phyloP scores from a whole-genome alignment of 2,329 filamentous ascomycete species.

The Botryosphaeria agaves region DNA sequence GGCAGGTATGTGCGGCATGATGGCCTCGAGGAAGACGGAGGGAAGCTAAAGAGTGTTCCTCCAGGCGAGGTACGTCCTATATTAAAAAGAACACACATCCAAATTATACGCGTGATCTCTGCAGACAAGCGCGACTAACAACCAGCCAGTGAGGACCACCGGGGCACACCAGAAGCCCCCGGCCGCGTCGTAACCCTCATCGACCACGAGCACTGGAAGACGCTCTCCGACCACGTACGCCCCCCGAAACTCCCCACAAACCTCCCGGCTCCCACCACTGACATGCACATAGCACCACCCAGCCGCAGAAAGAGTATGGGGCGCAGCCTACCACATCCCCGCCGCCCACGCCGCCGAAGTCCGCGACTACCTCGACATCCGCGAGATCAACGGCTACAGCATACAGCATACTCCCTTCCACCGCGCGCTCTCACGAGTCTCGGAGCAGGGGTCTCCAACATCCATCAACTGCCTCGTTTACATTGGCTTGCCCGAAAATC shows the following conservation, averaged over 20 bases:
- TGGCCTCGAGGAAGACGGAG: neutral
- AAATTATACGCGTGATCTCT: too few relatives aligned
- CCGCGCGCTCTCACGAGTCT: slow-evolving; percentile 7
- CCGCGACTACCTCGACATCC: slow-evolving; percentile 78
- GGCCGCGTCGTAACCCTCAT: slow-evolving; percentile 91
- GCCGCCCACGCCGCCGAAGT: slow-evolving; percentile 60
- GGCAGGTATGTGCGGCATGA: slow-evolving; percentile 55
- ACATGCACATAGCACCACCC: slow-evolving; percentile 32
- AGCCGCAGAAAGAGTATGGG: slow-evolving; percentile 60
- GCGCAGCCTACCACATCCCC: slow-evolving; percentile 76
- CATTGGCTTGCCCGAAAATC: slow-evolving; percentile 84
- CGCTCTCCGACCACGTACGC: slow-evolving; percentile 45
- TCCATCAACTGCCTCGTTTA: slow-evolving; percentile 56
- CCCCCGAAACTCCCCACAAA: neutral
- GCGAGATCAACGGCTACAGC: slow-evolving; percentile 93
- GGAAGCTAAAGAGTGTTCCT: slow-evolving; percentile 1
- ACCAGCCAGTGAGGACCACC: slow-evolving; percentile 64
- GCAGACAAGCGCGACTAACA: too few relatives aligned
- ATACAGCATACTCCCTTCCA: slow-evolving; percentile 84
- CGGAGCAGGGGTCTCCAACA: slow-evolving; percentile 18
- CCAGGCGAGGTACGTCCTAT: slow-evolving; percentile 15
- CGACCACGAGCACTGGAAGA: slow-evolving; percentile 66
- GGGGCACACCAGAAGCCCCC: slow-evolving; percentile 73
- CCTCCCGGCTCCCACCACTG: too few relatives aligned
- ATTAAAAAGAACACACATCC: too few relatives aligned